These are phyloP conservation scores for Colletotrichum melonis DNA, from an alignment of 2,329 filamentous ascomycete genomes.

Conservation along the genomic window DNA sequence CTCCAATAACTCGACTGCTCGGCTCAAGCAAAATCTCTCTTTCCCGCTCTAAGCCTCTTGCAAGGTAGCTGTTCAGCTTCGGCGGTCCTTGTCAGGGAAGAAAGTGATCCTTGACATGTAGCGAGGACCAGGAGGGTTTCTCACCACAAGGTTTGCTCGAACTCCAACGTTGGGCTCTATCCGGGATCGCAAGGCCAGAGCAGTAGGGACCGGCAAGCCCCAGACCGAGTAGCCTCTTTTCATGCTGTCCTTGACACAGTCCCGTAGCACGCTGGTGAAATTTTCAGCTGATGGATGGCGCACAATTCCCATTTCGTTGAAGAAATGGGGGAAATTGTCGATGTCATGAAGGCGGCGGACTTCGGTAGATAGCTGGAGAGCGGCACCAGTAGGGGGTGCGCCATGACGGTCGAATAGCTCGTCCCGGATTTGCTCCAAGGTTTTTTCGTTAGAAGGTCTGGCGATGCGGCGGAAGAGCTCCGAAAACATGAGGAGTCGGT, in stretches of 20 bases:
- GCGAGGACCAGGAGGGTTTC: neutral
- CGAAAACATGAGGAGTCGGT: conserved; percentile 64
- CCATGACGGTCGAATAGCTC: conserved; percentile 59
- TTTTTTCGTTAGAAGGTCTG: conserved; percentile 47
- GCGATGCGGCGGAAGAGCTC: conserved; percentile 60
- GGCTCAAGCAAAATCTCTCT: neutral
- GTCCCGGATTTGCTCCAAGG: conserved; percentile 53
- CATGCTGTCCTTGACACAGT: conserved; percentile 47
- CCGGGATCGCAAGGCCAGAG: conserved; percentile 10
- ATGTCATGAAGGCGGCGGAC: conserved; percentile 57
- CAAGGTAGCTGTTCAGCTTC: neutral
- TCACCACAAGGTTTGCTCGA: neutral
- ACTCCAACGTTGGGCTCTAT: conserved; percentile 21
- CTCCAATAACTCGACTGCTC: neutral
- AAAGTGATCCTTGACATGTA: neutral
- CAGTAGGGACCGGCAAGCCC: conserved; percentile 1
- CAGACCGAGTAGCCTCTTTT: conserved; percentile 44
- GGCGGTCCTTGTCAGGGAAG: conserved; percentile 1
- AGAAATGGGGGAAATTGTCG: conserved; percentile 54
- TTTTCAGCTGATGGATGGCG: conserved; percentile 36
- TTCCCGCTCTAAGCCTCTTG: neutral
- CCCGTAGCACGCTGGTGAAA: conserved; percentile 48
- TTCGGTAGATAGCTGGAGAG: conserved; percentile 51
- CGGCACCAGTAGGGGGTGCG: conserved; percentile 54
- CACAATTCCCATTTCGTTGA: conserved; percentile 54